Base-by-base conservation (phyloP, 2,329 filamentous ascomycete genomes). In the Massarina eburnea region DNA sequence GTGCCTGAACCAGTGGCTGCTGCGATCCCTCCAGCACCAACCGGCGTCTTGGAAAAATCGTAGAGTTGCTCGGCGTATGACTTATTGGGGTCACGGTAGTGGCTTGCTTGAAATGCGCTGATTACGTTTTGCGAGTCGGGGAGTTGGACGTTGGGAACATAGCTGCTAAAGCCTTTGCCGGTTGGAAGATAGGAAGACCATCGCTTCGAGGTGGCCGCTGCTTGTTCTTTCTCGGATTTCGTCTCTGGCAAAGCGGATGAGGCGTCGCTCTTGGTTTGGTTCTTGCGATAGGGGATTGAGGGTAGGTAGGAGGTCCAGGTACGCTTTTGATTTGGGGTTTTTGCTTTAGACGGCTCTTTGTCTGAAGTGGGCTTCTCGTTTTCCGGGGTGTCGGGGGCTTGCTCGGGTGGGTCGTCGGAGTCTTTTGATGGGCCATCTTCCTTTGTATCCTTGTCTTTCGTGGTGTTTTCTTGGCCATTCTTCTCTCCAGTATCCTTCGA, bases 31-130 rank as follows among this genome's bases (percentile, higher is more conserved):
- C 73, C 75, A 30, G 75, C 76, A 12, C 76, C 76, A 3, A 78
- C 75, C 4, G 76, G 76, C 6, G 76, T 78, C 52, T 76, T 75
- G 0, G 72, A 75, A 49, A 78, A 77, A 45, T 76, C 74, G 45
- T 74, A 73, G 12, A 78, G 59, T 51, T 78, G 76, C 52, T 77
- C 73, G 4, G 75, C 65, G 49, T 76, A 76, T 35, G 72, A 72
- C 55, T 78, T 78, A 41, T 67, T 73, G 2, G 71, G 72, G 47
- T 78, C 74, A 26, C 74, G 68, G 20, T 72, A 55, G 49, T 77
- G 74, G 39, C 67, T 71, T 26, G 67, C 53, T 41, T 74, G 71
- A 53, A 77, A 77, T 6, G 73, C 67, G 30, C 73, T 75, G 5
- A 77, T 61, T 2, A 72, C 69, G 5, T 59, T 61, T 48, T 75